Evolutionary conservation across 495 filamentous ascomycete genomes (phyloP).

Genomic region (Penicillium simplicissimum): DNA sequence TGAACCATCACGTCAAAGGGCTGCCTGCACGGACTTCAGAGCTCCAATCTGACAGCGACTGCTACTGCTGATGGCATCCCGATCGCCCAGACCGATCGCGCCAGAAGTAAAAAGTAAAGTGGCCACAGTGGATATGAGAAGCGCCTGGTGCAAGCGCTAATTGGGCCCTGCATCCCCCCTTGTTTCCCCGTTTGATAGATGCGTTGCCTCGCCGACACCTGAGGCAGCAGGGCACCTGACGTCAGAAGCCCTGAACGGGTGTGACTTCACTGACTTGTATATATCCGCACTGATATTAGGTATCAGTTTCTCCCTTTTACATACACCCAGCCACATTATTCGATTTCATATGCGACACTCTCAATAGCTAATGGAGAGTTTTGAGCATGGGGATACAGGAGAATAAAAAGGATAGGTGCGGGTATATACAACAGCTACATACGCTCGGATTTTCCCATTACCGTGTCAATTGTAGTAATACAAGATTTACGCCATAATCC

Average conservation of each 20-base stretch:
- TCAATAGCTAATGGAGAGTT: too few relatives aligned
- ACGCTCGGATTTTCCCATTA: neutral
- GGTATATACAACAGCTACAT: neutral
- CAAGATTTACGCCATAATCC: neutral
- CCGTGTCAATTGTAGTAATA: neutral
- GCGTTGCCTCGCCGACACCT: constrained; percentile 1
- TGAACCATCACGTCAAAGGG: neutral
- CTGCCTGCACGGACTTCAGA: neutral
- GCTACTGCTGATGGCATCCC: neutral
- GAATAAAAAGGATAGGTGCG: too few relatives aligned
- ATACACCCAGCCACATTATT: neutral
- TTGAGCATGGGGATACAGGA: too few relatives aligned
- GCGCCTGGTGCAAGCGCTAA: neutral
- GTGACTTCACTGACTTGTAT: too few relatives aligned
- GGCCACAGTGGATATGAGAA: neutral
- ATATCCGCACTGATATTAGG: neutral
- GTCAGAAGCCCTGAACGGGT: constrained; percentile 17
- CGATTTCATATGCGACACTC: too few relatives aligned
- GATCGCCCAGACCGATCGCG: neutral
- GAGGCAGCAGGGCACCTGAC: constrained; percentile 25
- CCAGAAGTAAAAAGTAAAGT: neutral
- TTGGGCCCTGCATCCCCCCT: neutral
- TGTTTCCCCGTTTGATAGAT: neutral
- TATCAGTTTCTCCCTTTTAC: neutral
- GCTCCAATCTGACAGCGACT: neutral